A percentile compares a stretch with the other conserved stretches of the same genome.
Evolutionary conservation across 1,284 basidiomycete genomes (phyloP).

Genomic region (Gomphus sp.): DNA sequence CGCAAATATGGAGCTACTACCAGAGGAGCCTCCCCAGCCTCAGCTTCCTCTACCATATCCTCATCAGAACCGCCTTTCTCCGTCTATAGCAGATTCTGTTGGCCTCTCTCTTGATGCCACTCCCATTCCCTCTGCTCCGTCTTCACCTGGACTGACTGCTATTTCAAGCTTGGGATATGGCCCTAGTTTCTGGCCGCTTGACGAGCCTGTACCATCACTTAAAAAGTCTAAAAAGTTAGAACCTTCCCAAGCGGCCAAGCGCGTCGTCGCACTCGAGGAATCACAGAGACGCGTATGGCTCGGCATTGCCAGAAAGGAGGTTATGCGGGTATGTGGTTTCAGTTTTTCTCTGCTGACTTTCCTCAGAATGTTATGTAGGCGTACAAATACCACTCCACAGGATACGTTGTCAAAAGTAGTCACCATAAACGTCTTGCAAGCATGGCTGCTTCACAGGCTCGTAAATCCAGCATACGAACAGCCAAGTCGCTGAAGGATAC

Average conservation of each 20-base stretch:
- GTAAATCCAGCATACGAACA: conserved; percentile 70
- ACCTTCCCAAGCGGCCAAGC: conserved; percentile 58
- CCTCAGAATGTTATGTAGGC: conserved; percentile 38
- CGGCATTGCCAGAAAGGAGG: conserved; percentile 72
- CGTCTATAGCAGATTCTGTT: not conserved
- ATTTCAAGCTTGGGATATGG: not conserved
- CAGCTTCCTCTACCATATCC: not conserved
- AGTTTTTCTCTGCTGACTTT: not conserved
- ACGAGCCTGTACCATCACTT: conserved; percentile 56
- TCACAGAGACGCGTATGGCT: conserved; percentile 83
- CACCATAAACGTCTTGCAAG: conserved; percentile 75
- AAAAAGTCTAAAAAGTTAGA: conserved; percentile 70
- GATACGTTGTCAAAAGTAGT: conserved; percentile 51
- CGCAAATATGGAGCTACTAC: conserved; percentile 1
- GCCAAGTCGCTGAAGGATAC: conserved; percentile 83
- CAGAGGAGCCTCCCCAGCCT: conserved; percentile 4
- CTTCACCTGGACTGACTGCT: not conserved
- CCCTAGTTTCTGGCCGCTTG: conserved; percentile 45
- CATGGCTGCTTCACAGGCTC: conserved; percentile 72
- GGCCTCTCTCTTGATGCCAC: conserved; percentile 5
- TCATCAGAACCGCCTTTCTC: not conserved
- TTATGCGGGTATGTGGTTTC: conserved; percentile 56
- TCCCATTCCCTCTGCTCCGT: conserved; percentile 3
- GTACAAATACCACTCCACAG: conserved; percentile 67
- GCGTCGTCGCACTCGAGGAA: conserved; percentile 71